These are phyloP conservation scores for Erythrophleum ivorense DNA, from an alignment of 331 rosid genomes.

Conservation along the genomic window DNA sequence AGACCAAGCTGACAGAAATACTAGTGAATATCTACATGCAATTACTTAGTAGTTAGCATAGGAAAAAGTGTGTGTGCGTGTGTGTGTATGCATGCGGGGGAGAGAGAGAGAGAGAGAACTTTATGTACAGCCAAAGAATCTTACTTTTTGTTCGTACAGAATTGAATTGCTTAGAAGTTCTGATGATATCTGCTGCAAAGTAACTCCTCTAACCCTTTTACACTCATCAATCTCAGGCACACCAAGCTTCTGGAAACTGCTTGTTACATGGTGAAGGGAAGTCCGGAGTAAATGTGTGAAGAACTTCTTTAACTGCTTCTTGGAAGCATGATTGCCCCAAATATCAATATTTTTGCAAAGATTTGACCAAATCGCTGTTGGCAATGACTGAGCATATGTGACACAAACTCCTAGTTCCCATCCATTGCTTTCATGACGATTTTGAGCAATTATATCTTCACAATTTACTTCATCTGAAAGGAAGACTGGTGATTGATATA, in stretches of 20 bases:
- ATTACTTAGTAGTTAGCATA: constrained; percentile 10
- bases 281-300: constrained; percentile 66
- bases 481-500: constrained; percentile 51
- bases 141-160: constrained; percentile 78
- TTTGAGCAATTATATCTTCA: constrained; percentile 44
- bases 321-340: constrained; percentile 81
- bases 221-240: constrained; percentile 36
- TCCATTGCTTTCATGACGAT: constrained; percentile 47
- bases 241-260: constrained; percentile 47
- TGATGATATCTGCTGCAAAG: constrained; percentile 68
- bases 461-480: constrained; percentile 43
- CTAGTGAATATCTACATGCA: constrained; percentile 12
- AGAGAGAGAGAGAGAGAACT: not conserved
- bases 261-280: constrained; percentile 52
- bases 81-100: not conserved
- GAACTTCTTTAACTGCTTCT: constrained; percentile 70
- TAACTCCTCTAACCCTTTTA: constrained; percentile 56
- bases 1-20: constrained; percentile 21
- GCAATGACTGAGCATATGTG: constrained; percentile 62
- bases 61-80: not conserved
- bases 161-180: constrained; percentile 67
- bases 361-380: constrained; percentile 80
- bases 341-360: constrained; percentile 79
- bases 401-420: constrained; percentile 64
- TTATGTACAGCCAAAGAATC: constrained; percentile 40